Base-by-base conservation (phyloP, 1,139 yeast species). In the Zygosaccharomyces sapae region DNA sequence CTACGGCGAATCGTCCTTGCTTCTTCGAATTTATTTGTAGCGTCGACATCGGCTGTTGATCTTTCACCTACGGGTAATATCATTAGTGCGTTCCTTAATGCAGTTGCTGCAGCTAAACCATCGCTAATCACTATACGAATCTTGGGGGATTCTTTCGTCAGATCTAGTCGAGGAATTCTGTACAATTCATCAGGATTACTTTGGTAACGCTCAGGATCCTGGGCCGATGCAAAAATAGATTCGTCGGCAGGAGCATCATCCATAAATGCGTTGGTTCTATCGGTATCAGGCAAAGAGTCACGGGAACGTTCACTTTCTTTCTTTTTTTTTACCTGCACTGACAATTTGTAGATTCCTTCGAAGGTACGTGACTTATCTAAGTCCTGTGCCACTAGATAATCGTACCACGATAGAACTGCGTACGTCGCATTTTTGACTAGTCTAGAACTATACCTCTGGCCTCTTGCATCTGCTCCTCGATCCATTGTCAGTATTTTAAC, bases 1-100 rank as follows among this genome's bases (percentile, higher is more conserved):
- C 79, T 81, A 52, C 95, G 76, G 64, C 98, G 79, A 47, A 86
- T 76, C 16, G 78, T 72, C 55, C 94, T 79, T 59, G 96, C 88
- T 61, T 81, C 76, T 46, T 85, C 82, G 63, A 89, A 90, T 47
- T 79, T 77, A 27, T 70, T 70, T 5, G 78, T 73, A 2, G 86
- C 80, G 46, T 75, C 76, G 19, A 71, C 71, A 57, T 84, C 79
- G 45, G 86, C 88, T 43, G 80, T 70, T 0, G 96, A 83, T 4
- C 77, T 69, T 48, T 72, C 77, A 1, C 70, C 78, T 0, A 65
- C 58, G 1, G 80, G 75, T 43, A 88, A 70, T n/a, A 77, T 67
- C 50, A 79, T 71, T 48, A 92, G 70, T 6, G 81, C 71, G 61
- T 90, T 89, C 33, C 72, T 70, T 53, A 92, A 71, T n/a, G 83